Conservation (phyloP, 768 basidiomycete species). For the Amanita brunnescens region DNA sequence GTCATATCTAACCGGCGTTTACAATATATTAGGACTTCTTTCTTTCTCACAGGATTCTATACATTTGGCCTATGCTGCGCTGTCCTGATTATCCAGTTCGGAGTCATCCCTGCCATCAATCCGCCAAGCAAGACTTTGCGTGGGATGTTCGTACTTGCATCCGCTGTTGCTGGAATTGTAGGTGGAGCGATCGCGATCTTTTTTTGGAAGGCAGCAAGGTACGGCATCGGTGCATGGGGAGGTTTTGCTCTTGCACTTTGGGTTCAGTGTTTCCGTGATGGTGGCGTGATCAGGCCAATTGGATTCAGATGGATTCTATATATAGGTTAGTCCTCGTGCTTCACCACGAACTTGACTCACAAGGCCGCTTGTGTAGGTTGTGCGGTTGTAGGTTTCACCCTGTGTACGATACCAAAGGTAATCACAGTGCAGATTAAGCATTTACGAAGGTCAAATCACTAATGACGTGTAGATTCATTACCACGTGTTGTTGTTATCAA, state of each 20-base stretch:
- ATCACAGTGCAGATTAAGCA: constrained; percentile 6
- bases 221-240: constrained; percentile 75
- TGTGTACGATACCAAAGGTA: constrained; percentile 75
- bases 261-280: constrained; percentile 77
- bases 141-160: constrained; percentile 85
- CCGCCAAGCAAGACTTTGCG: constrained; percentile 72
- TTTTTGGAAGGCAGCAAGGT: constrained; percentile 86
- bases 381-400: constrained; percentile 69
- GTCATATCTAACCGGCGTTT: constrained; percentile 7
- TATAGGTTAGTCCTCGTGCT: constrained; percentile 46
- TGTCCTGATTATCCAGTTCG: constrained; percentile 82
- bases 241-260: constrained; percentile 84
- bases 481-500: constrained; percentile 78
- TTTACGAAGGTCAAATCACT: constrained; percentile 4
- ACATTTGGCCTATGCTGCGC: constrained; percentile 78
- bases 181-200: constrained; percentile 85
- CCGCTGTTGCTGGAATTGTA: constrained; percentile 68
- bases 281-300: constrained; percentile 70
- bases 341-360: constrained; percentile 9
- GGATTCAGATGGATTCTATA: constrained; percentile 87
- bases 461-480: constrained; percentile 53
- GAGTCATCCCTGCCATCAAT: constrained; percentile 76
- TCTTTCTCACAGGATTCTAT: constrained; percentile 92
- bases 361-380: constrained; percentile 37
- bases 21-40: constrained; percentile 61